phyloP scores from a whole-genome alignment of 768 basidiomycete genomes.

The Lepiota subincarnata region DNA sequence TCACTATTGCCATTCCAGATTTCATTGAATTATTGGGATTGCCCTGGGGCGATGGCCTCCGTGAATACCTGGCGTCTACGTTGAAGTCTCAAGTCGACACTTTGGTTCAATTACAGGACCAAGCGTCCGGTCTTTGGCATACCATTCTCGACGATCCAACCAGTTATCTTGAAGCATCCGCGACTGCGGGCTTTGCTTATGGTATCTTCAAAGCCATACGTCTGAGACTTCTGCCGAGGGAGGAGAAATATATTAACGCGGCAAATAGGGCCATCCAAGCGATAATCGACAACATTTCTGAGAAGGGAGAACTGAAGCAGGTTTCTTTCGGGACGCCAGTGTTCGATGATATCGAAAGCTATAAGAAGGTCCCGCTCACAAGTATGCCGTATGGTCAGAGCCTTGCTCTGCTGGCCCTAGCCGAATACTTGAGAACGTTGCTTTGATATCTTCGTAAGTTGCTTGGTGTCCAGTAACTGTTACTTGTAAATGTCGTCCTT shows the following conservation, averaged over 20 bases:
- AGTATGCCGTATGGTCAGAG: constrained; percentile 58
- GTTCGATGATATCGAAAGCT: constrained; percentile 42
- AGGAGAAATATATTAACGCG: constrained; percentile 32
- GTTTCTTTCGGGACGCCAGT: constrained; percentile 54
- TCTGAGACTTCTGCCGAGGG: constrained; percentile 37
- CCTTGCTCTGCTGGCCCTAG: constrained; percentile 44
- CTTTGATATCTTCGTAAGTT: constrained; percentile 19
- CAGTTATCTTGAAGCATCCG: constrained; percentile 48
- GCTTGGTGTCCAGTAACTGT: not conserved
- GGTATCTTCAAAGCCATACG: constrained; percentile 42
- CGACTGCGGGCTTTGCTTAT: constrained; percentile 46
- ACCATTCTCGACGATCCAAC: constrained; percentile 48
- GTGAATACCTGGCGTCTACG: constrained; percentile 36
- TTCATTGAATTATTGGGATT: constrained; percentile 45
- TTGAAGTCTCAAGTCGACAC: constrained; percentile 45
- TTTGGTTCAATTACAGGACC: constrained; percentile 41
- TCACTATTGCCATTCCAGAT: constrained; percentile 41
- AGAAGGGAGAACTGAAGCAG: constrained; percentile 40
- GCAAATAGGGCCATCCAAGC: constrained; percentile 38
- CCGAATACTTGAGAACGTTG: constrained; percentile 41
- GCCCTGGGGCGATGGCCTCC: constrained; percentile 35
- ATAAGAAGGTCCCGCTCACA: constrained; percentile 48
- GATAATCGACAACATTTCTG: constrained; percentile 40
- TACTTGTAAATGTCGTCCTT: constrained; percentile 25
- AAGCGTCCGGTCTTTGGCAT: constrained; percentile 46